Conservation (phyloP, 2,329 filamentous ascomycete species). For the Sporothrix pallida region DNA sequence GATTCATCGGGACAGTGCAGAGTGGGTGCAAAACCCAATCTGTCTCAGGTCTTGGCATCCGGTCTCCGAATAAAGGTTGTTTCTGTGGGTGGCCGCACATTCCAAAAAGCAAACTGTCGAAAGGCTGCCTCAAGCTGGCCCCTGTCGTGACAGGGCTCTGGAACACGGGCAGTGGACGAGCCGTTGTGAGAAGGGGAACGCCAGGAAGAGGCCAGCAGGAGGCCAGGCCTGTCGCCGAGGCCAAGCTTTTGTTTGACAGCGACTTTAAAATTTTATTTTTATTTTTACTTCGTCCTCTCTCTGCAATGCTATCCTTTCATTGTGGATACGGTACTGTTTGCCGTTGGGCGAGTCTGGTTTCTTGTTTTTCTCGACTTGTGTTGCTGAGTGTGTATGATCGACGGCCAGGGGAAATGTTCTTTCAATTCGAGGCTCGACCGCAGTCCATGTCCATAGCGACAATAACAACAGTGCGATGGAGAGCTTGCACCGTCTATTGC, state of each 20-base stretch:
- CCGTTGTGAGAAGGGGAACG: constrained; percentile 9
- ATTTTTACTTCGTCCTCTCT: neutral
- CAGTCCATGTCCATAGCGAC: neutral
- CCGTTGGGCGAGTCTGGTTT: neutral
- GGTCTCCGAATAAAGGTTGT: constrained; percentile 14
- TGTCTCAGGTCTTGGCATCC: constrained; percentile 35
- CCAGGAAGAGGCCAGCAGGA: neutral
- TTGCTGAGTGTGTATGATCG: constrained; percentile 14
- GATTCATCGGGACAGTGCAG: too few relatives aligned
- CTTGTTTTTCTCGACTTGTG: neutral
- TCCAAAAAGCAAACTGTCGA: too few relatives aligned
- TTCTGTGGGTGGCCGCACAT: neutral
- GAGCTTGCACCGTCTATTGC: neutral
- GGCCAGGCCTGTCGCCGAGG: neutral
- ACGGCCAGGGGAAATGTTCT: neutral
- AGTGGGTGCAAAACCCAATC: constrained; percentile 17
- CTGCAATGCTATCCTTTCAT: too few relatives aligned
- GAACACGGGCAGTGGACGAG: constrained; percentile 30
- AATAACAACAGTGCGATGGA: neutral
- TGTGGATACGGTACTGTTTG: constrained; percentile 12
- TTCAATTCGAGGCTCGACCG: constrained; percentile 5
- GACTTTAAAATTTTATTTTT: neutral
- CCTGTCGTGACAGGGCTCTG: constrained; percentile 25
- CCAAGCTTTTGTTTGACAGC: constrained; percentile 28
- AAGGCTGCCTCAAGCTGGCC: too few relatives aligned